phyloP scores from a whole-genome alignment of 805 yeast genomes.

The Barnettozyma californica region DNA sequence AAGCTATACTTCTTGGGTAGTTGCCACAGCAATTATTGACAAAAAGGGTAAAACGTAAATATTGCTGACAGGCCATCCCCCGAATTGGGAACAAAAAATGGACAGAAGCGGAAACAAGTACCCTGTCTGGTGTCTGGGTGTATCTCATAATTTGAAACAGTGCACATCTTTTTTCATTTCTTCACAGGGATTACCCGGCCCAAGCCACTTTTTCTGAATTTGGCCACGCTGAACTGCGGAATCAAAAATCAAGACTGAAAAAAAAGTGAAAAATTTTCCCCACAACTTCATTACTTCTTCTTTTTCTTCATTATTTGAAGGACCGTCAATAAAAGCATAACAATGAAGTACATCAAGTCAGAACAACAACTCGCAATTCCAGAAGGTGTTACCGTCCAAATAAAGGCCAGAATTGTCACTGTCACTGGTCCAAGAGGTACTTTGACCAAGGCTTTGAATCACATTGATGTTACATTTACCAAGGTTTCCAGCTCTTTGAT shows the following conservation, averaged over 20 bases:
- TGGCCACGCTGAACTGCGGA: too few relatives aligned
- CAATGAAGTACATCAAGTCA: constrained; percentile 81
- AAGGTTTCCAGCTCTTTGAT: constrained; percentile 68
- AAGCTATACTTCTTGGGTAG: background rate
- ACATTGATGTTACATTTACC: constrained; percentile 89
- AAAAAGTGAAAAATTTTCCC: background rate
- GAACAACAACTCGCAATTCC: constrained; percentile 83
- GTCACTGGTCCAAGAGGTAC: constrained; percentile 98
- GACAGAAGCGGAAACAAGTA: background rate
- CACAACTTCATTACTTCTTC: background rate
- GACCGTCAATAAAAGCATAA: too few relatives aligned
- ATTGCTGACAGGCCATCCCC: background rate
- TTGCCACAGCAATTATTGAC: background rate
- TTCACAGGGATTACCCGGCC: background rate
- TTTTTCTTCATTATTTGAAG: too few relatives aligned
- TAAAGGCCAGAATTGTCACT: constrained; percentile 85
- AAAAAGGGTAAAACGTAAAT: background rate
- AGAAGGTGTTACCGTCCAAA: constrained; percentile 86
- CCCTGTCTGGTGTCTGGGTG: background rate
- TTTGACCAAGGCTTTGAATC: constrained; percentile 84
- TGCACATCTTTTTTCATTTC: background rate
- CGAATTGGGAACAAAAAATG: background rate
- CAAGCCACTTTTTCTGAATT: too few relatives aligned
- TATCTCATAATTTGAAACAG: background rate
- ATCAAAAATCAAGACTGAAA: too few relatives aligned